phyloP scores from a whole-genome alignment of 345 rosid genomes.

The Limnanthes douglasii region DNA sequence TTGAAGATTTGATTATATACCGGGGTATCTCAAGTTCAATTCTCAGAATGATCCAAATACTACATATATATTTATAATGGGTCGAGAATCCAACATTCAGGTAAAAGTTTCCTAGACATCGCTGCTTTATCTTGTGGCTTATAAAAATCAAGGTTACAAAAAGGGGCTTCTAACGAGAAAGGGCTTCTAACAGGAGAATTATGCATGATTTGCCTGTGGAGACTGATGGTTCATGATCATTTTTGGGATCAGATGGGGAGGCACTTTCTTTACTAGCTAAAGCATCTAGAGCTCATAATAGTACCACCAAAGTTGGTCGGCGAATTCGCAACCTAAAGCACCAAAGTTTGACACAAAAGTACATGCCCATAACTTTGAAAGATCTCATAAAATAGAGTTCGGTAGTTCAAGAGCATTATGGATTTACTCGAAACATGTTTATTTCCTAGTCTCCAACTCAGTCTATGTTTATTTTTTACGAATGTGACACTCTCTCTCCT shows the following conservation, averaged over 20 bases:
- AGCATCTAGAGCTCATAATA: conserved; percentile 37
- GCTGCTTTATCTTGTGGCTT: conserved; percentile 96
- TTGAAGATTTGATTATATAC: too few relatives aligned
- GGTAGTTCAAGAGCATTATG: conserved; percentile 53
- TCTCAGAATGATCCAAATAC: too few relatives aligned
- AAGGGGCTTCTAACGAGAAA: conserved; percentile 38
- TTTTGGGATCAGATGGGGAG: conserved; percentile 33
- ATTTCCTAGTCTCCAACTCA: conserved; percentile 37
- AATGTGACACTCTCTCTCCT: conserved; percentile 61
- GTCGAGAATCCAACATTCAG: conserved; percentile 87
- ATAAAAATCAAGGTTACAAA: conserved; percentile 49
- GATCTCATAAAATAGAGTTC: conserved; percentile 81
- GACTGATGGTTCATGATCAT: conserved; percentile 45
- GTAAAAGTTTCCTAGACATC: conserved; percentile 68
- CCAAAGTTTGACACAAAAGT: conserved; percentile 79
- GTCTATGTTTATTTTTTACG: conserved; percentile 64
- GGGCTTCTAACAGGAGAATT: too few relatives aligned
- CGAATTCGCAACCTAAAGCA: too few relatives aligned
- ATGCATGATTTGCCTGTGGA: conserved; percentile 45
- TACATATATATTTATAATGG: too few relatives aligned
- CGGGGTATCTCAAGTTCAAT: too few relatives aligned
- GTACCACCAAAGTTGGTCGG: conserved; percentile 16
- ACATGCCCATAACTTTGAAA: conserved; percentile 56
- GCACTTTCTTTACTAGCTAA: conserved; percentile 60
- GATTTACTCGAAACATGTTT: conserved; percentile 51